Percentiles rank a stretch among this genome's conserved stretches.
Evolutionary conservation across 2,329 filamentous ascomycete genomes (phyloP).

Genomic region (Colletotrichum sidae): DNA sequence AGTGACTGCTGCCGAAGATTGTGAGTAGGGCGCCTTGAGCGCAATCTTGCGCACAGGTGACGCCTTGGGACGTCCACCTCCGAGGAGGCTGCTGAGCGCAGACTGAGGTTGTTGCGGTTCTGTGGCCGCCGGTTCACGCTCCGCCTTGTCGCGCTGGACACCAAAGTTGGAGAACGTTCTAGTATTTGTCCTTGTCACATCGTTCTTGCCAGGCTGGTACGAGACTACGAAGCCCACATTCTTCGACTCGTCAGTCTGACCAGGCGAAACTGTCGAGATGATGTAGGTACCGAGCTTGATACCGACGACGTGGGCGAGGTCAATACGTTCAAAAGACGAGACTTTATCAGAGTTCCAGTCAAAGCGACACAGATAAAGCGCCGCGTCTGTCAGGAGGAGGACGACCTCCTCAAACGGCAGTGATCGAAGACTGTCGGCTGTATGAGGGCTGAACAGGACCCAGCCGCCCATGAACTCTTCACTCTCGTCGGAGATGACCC

Average conservation of each 20-base stretch:
- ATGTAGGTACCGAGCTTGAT: slow-evolving; percentile 90
- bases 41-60: slow-evolving; percentile 58
- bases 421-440: slow-evolving; percentile 75
- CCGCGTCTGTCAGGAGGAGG: slow-evolving; percentile 84
- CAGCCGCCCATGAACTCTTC: slow-evolving; percentile 92
- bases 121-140: background rate
- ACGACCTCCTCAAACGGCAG: slow-evolving; percentile 87
- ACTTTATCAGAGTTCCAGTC: slow-evolving; percentile 98
- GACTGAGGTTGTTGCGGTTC: slow-evolving; percentile 38
- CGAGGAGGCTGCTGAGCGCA: slow-evolving; percentile 57
- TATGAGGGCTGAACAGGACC: slow-evolving; percentile 83
- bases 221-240: slow-evolving; percentile 88
- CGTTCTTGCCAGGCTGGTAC: slow-evolving; percentile 78
- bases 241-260: slow-evolving; percentile 79
- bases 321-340: slow-evolving; percentile 87
- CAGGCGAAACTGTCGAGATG: slow-evolving; percentile 83
- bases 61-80: slow-evolving; percentile 49
- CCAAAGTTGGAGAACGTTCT: slow-evolving; percentile 75
- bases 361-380: slow-evolving; percentile 89
- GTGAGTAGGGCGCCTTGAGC: slow-evolving; percentile 66
- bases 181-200: slow-evolving; percentile 86
- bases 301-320: slow-evolving; percentile 76
- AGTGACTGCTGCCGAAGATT: slow-evolving; percentile 66
- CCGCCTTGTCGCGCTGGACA: slow-evolving; percentile 37
- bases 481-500: slow-evolving; percentile 83